Conservation (phyloP, 1,139 yeast genomes). For the Pichiaceae sp. region DNA sequence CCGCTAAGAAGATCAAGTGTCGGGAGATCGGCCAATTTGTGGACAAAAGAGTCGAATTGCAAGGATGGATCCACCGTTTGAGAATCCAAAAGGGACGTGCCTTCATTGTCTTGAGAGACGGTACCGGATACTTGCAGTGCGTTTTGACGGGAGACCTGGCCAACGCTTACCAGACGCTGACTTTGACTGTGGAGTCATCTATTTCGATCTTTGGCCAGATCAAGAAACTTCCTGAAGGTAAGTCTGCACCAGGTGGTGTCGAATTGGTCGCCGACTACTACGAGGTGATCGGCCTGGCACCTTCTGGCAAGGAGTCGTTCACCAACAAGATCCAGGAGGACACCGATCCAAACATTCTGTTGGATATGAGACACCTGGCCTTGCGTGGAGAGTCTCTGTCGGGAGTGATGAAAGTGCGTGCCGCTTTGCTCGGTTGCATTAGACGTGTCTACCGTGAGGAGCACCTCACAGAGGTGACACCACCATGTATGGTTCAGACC, state of each 20-base stretch:
- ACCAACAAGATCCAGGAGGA: conserved; percentile 89
- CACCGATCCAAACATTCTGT: conserved; percentile 85
- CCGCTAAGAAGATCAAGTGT: conserved; percentile 63
- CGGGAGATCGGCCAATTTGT: conserved; percentile 41
- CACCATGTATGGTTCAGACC: conserved; percentile 99
- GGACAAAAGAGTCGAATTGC: conserved; percentile 61
- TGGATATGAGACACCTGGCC: conserved; percentile 92
- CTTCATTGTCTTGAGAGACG: conserved; percentile 90
- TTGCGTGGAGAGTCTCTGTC: conserved; percentile 92
- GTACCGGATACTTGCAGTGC: conserved; percentile 83
- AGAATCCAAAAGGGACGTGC: conserved; percentile 89
- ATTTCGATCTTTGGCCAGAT: conserved; percentile 73
- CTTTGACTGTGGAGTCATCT: conserved; percentile 83
- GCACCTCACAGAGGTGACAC: conserved; percentile 83
- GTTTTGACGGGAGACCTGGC: conserved; percentile 90
- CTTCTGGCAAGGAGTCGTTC: conserved; percentile 92
- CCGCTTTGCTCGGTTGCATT: conserved; percentile 61
- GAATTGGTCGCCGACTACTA: conserved; percentile 89
- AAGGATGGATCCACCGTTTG: conserved; percentile 96
- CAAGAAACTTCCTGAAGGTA: conserved; percentile 86
- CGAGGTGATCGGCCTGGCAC: conserved; percentile 85
- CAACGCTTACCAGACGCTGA: conserved; percentile 75
- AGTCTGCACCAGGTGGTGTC: conserved; percentile 96
- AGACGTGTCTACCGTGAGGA: conserved; percentile 75
- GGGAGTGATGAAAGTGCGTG: conserved; percentile 94